Evolutionary conservation across 305 asterid genomes (phyloP).

Genomic region (Plantago coronopus): DNA sequence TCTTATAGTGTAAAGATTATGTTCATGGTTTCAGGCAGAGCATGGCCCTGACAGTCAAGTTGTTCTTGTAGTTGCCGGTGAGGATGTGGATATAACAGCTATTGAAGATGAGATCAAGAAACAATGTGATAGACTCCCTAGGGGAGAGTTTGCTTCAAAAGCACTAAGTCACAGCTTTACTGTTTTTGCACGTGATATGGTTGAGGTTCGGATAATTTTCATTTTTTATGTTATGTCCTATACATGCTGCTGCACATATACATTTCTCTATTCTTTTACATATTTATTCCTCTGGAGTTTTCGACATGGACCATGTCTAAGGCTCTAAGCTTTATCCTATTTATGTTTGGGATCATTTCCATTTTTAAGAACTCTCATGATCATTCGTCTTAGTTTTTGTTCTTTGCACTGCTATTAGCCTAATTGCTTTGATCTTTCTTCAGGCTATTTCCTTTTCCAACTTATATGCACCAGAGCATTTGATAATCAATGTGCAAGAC

Average conservation of each 20-base stretch:
- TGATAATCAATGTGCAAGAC: constrained; percentile 83
- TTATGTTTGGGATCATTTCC: not conserved
- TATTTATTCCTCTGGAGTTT: not conserved
- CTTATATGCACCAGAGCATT: constrained; percentile 91
- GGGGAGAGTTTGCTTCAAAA: constrained; percentile 76
- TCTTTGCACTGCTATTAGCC: constrained; percentile 11
- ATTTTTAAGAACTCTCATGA: constrained; percentile 9
- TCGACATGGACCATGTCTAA: too few species aligned
- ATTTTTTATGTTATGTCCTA: not conserved
- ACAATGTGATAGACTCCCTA: constrained; percentile 81
- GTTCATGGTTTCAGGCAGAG: constrained; percentile 67
- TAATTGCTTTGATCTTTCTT: constrained; percentile 13
- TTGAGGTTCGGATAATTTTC: constrained; percentile 54
- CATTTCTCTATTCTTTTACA: not conserved
- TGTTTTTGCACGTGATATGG: constrained; percentile 77
- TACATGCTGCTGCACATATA: too few species aligned
- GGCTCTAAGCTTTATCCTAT: too few species aligned
- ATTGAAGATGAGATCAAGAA: constrained; percentile 66
- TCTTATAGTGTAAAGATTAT: constrained; percentile 13
- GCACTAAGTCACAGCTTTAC: constrained; percentile 88
- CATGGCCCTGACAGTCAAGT: constrained; percentile 99
- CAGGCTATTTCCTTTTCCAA: constrained; percentile 90
- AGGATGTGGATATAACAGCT: constrained; percentile 56
- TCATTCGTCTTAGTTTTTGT: constrained; percentile 8
- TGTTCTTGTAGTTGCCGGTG: constrained; percentile 84